Conservation (phyloP, 495 filamentous ascomycete genomes). For the Aspergillus haitiensis region DNA sequence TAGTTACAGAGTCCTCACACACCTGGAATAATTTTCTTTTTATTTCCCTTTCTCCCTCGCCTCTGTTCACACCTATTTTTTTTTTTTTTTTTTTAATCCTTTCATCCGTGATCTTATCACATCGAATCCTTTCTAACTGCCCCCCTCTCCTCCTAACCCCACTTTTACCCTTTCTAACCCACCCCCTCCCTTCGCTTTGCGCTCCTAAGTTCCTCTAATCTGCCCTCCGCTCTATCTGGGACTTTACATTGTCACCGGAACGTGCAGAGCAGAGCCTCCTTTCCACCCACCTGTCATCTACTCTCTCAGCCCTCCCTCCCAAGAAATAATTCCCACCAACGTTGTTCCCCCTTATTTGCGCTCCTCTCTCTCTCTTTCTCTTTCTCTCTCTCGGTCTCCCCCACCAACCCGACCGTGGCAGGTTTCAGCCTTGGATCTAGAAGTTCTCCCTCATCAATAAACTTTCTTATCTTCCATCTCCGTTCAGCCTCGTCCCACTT, state of each 20-base stretch:
- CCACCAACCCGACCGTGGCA: neutral
- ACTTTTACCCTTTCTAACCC: neutral
- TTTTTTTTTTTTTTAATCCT: neutral
- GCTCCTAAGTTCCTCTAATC: neutral
- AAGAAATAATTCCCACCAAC: neutral
- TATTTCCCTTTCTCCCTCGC: no score
- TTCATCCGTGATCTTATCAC: neutral
- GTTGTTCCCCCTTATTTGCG: neutral
- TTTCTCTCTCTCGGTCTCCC: conserved; percentile 2
- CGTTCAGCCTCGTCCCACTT: conserved; percentile 9
- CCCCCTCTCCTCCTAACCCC: neutral
- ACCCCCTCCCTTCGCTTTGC: neutral
- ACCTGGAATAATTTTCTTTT: no score
- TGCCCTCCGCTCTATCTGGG: neutral
- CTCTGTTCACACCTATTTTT: neutral
- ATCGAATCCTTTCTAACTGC: neutral
- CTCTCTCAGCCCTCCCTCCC: neutral
- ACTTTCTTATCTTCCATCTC: neutral
- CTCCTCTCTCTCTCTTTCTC: neutral
- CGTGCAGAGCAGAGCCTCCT: conserved; percentile 10
- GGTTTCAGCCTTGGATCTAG: conserved; percentile 10
- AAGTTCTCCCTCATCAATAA: neutral
- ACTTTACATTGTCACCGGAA: neutral
- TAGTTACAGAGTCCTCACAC: neutral
- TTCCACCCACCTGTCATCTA: conserved; percentile 5